Conservation (phyloP, 805 yeast species). For the Candida sakaeoensis region DNA sequence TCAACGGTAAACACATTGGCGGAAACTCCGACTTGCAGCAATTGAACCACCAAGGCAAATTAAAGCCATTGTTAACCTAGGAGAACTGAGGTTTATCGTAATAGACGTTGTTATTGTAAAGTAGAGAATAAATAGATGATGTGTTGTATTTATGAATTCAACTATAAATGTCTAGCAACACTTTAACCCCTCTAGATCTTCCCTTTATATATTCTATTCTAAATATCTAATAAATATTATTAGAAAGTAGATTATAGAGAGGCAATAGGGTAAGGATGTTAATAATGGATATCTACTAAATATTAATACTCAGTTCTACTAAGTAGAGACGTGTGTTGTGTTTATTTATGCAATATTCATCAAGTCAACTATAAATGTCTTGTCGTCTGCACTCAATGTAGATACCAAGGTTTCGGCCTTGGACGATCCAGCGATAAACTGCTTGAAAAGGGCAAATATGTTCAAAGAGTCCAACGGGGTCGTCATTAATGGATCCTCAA, state of each 20-base stretch:
- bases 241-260: too few species aligned
- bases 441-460: constrained; percentile 5
- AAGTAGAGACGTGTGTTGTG: too few species aligned
- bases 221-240: too few species aligned
- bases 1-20: constrained; percentile 35
- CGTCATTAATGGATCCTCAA: constrained; percentile 71
- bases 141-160: too few species aligned
- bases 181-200: too few species aligned
- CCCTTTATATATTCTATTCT: too few species aligned
- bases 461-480: constrained; percentile 60
- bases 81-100: background rate
- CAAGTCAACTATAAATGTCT: constrained; percentile 8
- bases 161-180: too few species aligned
- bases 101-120: too few species aligned
- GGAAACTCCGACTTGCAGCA: constrained; percentile 35
- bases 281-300: too few species aligned
- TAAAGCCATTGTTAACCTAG: constrained; percentile 12
- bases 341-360: constrained; percentile 8
- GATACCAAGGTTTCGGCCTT: constrained; percentile 8
- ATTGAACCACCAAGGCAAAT: constrained; percentile 22
- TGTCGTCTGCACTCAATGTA: constrained; percentile 8
- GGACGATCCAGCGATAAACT: constrained; percentile 1
- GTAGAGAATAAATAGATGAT: too few species aligned
- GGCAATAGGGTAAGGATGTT: too few species aligned
- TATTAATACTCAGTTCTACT: too few species aligned